Base-by-base conservation (phyloP, 1,139 yeast genomes). In the Zygosaccharomyces pseudobailii region DNA sequence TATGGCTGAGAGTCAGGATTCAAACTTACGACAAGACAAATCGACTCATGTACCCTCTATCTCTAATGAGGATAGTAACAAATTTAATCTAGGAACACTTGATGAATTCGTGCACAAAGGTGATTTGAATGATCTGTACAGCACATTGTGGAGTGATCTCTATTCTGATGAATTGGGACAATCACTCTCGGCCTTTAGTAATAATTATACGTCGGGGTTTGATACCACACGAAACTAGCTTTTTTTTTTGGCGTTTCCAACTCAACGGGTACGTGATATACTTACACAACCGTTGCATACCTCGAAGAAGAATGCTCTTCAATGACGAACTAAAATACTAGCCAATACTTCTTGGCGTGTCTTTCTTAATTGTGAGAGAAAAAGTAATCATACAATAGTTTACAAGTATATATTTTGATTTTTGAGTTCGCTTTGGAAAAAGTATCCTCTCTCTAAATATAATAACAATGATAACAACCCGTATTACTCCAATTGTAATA, bases 41-140 rank as follows among this genome's bases (percentile, higher is more conserved):
- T 13, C 6, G 10, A 22, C 24, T 5, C 6, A 17, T 25, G 24
- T 10, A 38, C 21, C 32, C 10, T 17, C 33, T 7, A 10, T 5
- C 7, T 31, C 24, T 20, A 9, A 17, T 38, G 24, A 10, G 25
- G 41, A 38, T 17, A 20, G 25, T 38, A 27, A 22, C 22, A 38
- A 38, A 27, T 38, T 27, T 47, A 58, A 62, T 43, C 38, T 63
- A 27, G 67, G 66, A 17, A 62, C 67, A 2, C 45, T 63, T 36
- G 66, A 62, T 45, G 66, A 63, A 23, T 63, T 63, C 43, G 54
- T 62, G 22, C 55, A 57, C 36, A 56, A 57, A 39, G 62, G 60
- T 43, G 65, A 62, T 47, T 46, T 62, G 34, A 53, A 55, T 36
- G 65, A 61, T 28, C 38, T 63, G 17, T 61, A 55, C 43, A 59